Base-by-base conservation (phyloP, 345 rosid genomes). In the Psidium friedrichsthalianum region DNA sequence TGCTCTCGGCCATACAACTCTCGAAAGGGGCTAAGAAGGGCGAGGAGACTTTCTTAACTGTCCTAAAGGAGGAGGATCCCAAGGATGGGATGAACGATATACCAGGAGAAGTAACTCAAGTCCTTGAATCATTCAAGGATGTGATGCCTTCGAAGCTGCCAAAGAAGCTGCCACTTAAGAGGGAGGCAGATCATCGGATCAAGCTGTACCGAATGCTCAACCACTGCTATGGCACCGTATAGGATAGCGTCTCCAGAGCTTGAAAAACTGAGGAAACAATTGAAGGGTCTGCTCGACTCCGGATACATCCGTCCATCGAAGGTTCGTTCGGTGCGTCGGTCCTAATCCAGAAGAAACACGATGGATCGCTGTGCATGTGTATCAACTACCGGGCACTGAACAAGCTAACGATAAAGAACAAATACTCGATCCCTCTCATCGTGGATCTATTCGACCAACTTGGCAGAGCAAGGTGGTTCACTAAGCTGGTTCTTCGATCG, bases 121-220 rank as follows among this genome's bases (percentile, higher is more conserved):
- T 84, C 18, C 56, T 84, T 1, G 40, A 56, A 1, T 40, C 5
- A 2, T 82, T 82, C 85, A 57, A 56, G 53, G 86, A 84, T 11
- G 82, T 84, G 32, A 84, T 83, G 61, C 84, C 84, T 25, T 1
- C 0, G 0, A 22, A 83, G 64, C 11, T 84, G 21, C 83, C 86
- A 11, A 29, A 58, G 16, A 32, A 84, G 10, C 21, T 69, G 6
- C 86, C 61, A 3, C 86, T 51, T 2, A 15, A 7, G 15, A 27
- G 86, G 51, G 86, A 53, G 86, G 83, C 78, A 54, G 86, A 85
- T 11, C 69, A 85, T n/a, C 5, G 5, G 42, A 85, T 78, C 21
- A 25, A 53, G 83, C 44, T 85, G 6, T 58, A 13, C 8, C 59
- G 0, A 56, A 53, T 8, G 64, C 83, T 53, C 22, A 8, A 36